These are phyloP conservation scores for Mycena olivaceomarginata DNA, from an alignment of 768 basidiomycete species.

Conservation along the genomic window DNA sequence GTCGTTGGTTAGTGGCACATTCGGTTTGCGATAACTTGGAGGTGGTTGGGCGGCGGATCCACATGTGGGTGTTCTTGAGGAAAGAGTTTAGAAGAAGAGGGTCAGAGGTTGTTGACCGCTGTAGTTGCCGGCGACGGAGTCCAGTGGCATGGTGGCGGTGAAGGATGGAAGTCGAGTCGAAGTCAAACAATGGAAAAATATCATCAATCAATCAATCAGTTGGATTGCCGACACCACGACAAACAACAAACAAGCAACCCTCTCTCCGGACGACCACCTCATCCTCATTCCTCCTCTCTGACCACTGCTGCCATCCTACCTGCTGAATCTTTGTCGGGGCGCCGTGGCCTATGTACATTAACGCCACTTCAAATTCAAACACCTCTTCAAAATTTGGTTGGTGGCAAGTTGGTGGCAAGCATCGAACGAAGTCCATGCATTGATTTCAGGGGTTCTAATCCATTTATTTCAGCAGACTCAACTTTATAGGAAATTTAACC, in stretches of 20 bases:
- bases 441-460: conserved; percentile 7
- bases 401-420: conserved; percentile 4
- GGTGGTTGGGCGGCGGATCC: conserved; percentile 13
- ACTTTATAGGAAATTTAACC: too few species aligned
- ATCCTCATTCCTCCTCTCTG: conserved; percentile 17
- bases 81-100: conserved; percentile 20
- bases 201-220: conserved; percentile 22
- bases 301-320: conserved; percentile 19
- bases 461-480: conserved; percentile 9
- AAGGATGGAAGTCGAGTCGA: conserved; percentile 15
- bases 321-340: conserved; percentile 2
- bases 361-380: conserved; percentile 17
- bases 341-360: conserved; percentile 7
- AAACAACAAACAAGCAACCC: conserved; percentile 19
- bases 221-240: conserved; percentile 4
- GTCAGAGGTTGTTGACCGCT: conserved; percentile 18
- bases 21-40: conserved; percentile 24
- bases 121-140: conserved; percentile 20
- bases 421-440: conserved; percentile 6
- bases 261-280: conserved; percentile 16
- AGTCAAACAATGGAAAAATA: neutral
- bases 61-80: conserved; percentile 16
- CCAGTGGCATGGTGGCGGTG: conserved; percentile 22
- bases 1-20: conserved; percentile 24
- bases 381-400: conserved; percentile 15